A percentile compares a stretch with the other conserved stretches of the same genome.
Evolutionary conservation across 345 rosid species (phyloP).

Genomic region (Eucalyptus fibrosa): DNA sequence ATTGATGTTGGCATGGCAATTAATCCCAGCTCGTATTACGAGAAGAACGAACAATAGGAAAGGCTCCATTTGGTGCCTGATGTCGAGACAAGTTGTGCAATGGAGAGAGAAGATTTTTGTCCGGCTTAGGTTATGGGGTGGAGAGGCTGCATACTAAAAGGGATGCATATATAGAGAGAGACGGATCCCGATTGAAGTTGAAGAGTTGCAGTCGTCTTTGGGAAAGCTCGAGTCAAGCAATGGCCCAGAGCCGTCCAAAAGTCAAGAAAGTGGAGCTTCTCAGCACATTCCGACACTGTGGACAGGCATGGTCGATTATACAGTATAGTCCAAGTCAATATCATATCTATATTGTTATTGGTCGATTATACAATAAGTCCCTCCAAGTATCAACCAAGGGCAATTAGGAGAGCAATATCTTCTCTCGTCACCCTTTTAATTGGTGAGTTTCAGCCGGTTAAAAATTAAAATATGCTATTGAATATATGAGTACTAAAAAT

Average conservation of each 20-base stretch:
- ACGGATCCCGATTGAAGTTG: neutral
- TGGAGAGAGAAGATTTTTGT: neutral
- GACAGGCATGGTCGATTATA: neutral
- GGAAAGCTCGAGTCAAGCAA: neutral
- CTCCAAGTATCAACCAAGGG: neutral
- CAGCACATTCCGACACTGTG: neutral
- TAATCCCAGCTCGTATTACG: neutral
- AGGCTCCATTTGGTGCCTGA: neutral
- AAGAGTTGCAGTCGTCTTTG: neutral
- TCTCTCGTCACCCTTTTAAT: neutral
- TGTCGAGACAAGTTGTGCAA: neutral
- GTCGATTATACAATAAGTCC: neutral
- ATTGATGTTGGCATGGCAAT: neutral
- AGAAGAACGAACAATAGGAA: neutral
- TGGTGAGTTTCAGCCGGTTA: neutral
- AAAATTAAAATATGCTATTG: no score
- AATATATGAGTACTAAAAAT: no score
- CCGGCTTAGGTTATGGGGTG: neutral
- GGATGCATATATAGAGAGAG: neutral
- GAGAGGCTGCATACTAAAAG: neutral
- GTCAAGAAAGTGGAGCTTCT: neutral
- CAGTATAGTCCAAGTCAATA: no score
- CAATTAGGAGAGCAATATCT: neutral
- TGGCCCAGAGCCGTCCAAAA: neutral
- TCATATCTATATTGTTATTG: no score